Evolutionary conservation across 129 eudicot genomes (phyloP), one percentile per base, ranked within the genome.

Genomic region (Daucus carota): DNA sequence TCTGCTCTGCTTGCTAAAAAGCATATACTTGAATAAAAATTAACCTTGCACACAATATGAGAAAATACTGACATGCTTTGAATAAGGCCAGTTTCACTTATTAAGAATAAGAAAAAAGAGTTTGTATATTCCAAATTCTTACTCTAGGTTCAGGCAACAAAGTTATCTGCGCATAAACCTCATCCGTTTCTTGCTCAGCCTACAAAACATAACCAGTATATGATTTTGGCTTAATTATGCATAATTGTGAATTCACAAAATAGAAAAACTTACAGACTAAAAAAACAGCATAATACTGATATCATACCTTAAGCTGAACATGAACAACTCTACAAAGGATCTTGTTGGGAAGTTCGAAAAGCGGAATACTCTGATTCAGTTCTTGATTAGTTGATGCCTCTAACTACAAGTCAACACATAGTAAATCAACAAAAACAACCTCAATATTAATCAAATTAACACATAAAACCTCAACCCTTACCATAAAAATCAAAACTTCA

Each of bases 131-230:
- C 62, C 26, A 24, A 68, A 22, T 48, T 73, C 97, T 84, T 87
- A 94, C 98, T 86, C 89, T 90, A 46, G 77, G 10, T 66, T 89
- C 97, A 4, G 98, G 98, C 28, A 86, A 73, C 76, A 94, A 77
- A 80, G 96, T 89, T 45, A 94, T 89, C 75, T 94, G 97, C 9
- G 96, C 93, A 71, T 94, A 94, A 75, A 94, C 98, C 84, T 94
- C 98, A 75, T 94, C 98, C 0, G 96, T 84, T 66, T 94, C 98
- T 75, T 89, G 90, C 76, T 94, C 98, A 79, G 97, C 98, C 98
- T 94, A 84, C 86, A 84, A 66, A 78, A 0, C 38, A 4, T 24
- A 16, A 84, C 62, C 65, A 57, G 32, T 7, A 57, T 15, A 57
- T 24, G 14, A 54, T n/a, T 52, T n/a, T n/a, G 4, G 31, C 11